Evolutionary conservation across 331 rosid genomes (phyloP), one percentile per base, ranked within the genome.

Genomic region (Prunus yedoensis): DNA sequence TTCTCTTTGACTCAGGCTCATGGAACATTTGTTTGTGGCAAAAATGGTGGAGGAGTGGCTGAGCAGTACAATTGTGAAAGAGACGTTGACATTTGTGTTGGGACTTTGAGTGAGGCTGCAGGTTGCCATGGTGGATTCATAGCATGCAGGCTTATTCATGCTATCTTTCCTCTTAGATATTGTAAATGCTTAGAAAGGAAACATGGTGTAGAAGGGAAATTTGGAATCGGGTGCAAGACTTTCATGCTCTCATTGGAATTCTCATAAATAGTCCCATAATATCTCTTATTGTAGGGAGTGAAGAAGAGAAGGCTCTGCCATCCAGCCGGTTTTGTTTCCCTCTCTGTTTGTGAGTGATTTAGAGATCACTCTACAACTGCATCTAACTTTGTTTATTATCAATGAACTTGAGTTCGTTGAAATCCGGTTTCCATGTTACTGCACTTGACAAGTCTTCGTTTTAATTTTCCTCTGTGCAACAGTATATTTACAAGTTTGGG

Each of bases 91-190:
- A 85, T 92, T 63, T 94, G 96, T 77, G 81, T 92, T 77, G 96
- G 99, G 71, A 90, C 99, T 60, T 87, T 90, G 65, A 94, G 99
- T 79, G 92, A 92, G 82, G 97, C 97, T 80, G 97, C 92, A 1
- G 99, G 97, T 63, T 94, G 99, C 79, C 96, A 87, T 84, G 99
- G 99, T 46, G 97, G 99, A 82, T 94, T 94, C 77, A 90, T 94
- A 59, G 97, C 99, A 47, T 92, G 99, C 99, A 94, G 99, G 97
- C 85, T n/a, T n/a, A n/a, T n/a, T n/a, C n/a, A n/a, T n/a, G n/a
- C n/a, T n/a, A n/a, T n/a, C n/a, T n/a, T n/a, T n/a, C n/a, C n/a
- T n/a, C n/a, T n/a, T n/a, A n/a, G n/a, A n/a, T n/a, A n/a, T n/a
- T n/a, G n/a, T n/a, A n/a, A n/a, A n/a, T n/a, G n/a, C 35, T 30